A percentile compares a stretch with the other conserved stretches of the same genome.
These are phyloP conservation scores for Vachellia pachyceras DNA, from an alignment of 306 rosid genomes.

Conservation along the genomic window DNA sequence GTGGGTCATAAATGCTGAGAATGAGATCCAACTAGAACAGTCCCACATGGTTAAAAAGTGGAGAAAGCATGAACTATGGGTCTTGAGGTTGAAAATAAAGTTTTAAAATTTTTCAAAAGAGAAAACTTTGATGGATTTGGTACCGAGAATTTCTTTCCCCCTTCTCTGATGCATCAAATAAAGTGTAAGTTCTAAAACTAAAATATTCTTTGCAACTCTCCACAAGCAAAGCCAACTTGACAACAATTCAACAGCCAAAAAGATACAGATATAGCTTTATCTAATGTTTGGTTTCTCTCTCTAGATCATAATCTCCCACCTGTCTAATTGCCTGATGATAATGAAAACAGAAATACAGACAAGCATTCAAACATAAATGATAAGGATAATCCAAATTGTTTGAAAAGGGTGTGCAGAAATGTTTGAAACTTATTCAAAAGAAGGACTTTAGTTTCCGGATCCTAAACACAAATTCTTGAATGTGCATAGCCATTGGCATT, in stretches of 20 bases:
- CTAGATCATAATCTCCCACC: constrained; percentile 59
- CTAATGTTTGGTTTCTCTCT: constrained; percentile 43
- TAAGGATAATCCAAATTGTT: neutral
- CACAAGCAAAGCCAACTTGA: constrained; percentile 84
- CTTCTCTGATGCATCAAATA: constrained; percentile 60
- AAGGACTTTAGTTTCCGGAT: neutral
- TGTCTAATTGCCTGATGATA: constrained; percentile 35
- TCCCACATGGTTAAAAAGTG: constrained; percentile 37
- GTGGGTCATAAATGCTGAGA: constrained; percentile 47
- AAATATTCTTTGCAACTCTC: constrained; percentile 92
- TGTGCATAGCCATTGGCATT: neutral
- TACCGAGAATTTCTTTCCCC: constrained; percentile 44
- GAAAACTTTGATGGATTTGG: constrained; percentile 44
- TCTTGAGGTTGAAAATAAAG: constrained; percentile 55
- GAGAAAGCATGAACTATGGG: constrained; percentile 52
- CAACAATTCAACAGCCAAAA: constrained; percentile 65
- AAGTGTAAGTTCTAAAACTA: constrained; percentile 65
- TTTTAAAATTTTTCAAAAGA: constrained; percentile 33
- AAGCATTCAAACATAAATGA: constrained; percentile 5
- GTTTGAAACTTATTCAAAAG: constrained; percentile 19
- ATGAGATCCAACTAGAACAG: constrained; percentile 36
- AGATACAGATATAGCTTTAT: constrained; percentile 52
- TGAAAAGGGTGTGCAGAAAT: neutral
- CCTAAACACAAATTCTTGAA: neutral
- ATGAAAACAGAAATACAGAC: constrained; percentile 15